phyloP scores from a whole-genome alignment of 1,284 basidiomycete genomes.

The Marasmius oreades region DNA sequence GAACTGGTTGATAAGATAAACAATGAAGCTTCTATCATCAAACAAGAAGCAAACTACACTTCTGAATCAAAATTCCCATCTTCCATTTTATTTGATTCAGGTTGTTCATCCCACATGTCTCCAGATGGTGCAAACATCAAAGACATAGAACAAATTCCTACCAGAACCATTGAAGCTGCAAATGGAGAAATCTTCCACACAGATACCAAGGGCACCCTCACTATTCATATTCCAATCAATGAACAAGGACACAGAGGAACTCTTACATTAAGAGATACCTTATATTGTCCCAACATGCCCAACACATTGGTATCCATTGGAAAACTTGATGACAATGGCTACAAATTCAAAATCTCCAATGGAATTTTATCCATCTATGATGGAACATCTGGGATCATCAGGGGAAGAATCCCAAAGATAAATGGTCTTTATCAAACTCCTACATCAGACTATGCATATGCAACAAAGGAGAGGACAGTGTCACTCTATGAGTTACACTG shows the following conservation, averaged over 20 bases:
- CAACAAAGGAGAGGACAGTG: not conserved
- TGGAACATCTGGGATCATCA: not conserved
- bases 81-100: too few relatives aligned
- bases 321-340: too few relatives aligned
- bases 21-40: too few relatives aligned
- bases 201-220: not conserved
- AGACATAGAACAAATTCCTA: too few relatives aligned
- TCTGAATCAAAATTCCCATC: too few relatives aligned
- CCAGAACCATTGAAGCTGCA: too few relatives aligned
- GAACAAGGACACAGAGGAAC: not conserved
- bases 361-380: not conserved
- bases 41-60: too few relatives aligned
- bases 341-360: not conserved
- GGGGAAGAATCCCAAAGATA: not conserved
- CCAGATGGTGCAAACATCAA: too few relatives aligned
- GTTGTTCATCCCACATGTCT: too few relatives aligned
- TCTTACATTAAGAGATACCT: not conserved
- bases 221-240: not conserved
- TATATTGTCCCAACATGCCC: not conserved
- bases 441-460: not conserved
- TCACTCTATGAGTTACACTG: not conserved
- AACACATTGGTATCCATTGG: not conserved
- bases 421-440: not conserved
- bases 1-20: too few relatives aligned
- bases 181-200: not conserved